Evolutionary conservation across 2,329 filamentous ascomycete genomes (phyloP).

Genomic region (Boeremia exigua): DNA sequence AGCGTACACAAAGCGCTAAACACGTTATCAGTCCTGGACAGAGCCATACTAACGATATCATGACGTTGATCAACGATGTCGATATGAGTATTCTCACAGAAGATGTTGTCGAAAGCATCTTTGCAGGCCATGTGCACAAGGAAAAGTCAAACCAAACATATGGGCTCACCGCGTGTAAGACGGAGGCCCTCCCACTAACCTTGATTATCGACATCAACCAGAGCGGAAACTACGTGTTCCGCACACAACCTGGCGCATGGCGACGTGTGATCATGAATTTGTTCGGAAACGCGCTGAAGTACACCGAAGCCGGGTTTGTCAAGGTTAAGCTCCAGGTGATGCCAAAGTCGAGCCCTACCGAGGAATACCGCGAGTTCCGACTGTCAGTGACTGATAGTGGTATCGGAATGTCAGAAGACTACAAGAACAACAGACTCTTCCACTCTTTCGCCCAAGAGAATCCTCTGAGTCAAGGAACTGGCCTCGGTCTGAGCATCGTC

Average conservation of each 20-base stretch:
- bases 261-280: slow-evolving; percentile 50
- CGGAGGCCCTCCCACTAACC: slow-evolving; percentile 30
- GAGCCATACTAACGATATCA: slow-evolving; percentile 42
- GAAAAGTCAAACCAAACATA: slow-evolving; percentile 37
- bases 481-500: slow-evolving; percentile 49
- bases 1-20: slow-evolving; percentile 37
- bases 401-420: slow-evolving; percentile 51
- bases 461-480: slow-evolving; percentile 47
- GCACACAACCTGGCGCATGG: slow-evolving; percentile 48
- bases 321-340: slow-evolving; percentile 45
- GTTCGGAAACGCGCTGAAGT: slow-evolving; percentile 50
- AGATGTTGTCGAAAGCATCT: slow-evolving; percentile 48
- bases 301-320: slow-evolving; percentile 46
- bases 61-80: slow-evolving; percentile 44
- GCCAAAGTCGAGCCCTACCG: slow-evolving; percentile 21
- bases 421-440: slow-evolving; percentile 45
- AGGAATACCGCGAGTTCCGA: slow-evolving; percentile 38
- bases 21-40: slow-evolving; percentile 39
- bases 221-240: slow-evolving; percentile 44
- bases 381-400: slow-evolving; percentile 48
- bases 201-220: slow-evolving; percentile 47
- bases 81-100: slow-evolving; percentile 45
- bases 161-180: slow-evolving; percentile 25
- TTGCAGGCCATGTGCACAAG: slow-evolving; percentile 45
- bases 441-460: slow-evolving; percentile 51